Conservation (phyloP, 208 protist species). For the Leishmania guyanensis region DNA sequence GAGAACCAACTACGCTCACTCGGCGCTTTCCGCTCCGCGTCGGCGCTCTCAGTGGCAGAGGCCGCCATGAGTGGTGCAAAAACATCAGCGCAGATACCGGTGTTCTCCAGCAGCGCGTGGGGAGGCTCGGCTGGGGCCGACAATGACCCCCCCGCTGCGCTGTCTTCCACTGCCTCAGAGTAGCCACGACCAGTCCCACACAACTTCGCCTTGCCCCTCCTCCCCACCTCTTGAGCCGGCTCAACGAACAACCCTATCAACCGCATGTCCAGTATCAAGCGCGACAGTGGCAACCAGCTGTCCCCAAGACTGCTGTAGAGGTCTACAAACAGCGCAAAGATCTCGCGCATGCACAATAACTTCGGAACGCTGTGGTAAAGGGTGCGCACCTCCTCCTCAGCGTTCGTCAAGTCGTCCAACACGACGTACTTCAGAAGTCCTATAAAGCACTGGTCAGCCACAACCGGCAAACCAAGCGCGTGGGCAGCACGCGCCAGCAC, state of each 20-base stretch:
- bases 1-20: constrained; percentile 50
- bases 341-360: constrained; percentile 44
- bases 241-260: constrained; percentile 43
- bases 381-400: constrained; percentile 36
- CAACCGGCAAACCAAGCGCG: constrained; percentile 20
- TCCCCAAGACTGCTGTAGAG: constrained; percentile 33
- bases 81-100: constrained; percentile 32
- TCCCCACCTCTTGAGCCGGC: not conserved
- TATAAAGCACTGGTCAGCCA: constrained; percentile 46
- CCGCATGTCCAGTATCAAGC: constrained; percentile 43
- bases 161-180: not conserved
- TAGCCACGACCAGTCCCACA: not conserved
- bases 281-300: constrained; percentile 40
- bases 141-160: not conserved
- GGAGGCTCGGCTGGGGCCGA: not conserved
- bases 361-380: constrained; percentile 41
- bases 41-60: not conserved
- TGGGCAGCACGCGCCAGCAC: constrained; percentile 29
- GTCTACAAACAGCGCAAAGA: constrained; percentile 46
- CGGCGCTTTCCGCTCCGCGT: constrained; percentile 4
- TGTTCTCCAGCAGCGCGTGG: constrained; percentile 36
- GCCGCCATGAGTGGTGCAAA: constrained; percentile 14
- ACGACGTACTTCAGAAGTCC: constrained; percentile 33
- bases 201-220: not conserved
- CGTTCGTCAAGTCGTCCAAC: constrained; percentile 30